Conservation (phyloP, 306 rosid genomes). For the Rosa persica region DNA sequence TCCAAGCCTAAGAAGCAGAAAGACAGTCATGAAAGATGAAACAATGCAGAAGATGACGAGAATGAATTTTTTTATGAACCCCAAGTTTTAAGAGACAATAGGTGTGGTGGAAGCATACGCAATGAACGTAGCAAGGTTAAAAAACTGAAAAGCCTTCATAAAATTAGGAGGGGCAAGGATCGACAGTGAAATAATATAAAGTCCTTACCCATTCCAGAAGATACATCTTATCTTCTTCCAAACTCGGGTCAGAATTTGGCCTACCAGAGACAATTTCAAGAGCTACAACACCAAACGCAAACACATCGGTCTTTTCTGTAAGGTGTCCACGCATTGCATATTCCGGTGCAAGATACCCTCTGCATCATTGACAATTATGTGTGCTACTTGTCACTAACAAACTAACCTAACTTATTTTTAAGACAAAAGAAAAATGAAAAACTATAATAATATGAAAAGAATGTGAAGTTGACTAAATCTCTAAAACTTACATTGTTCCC, state of each 20-base stretch:
- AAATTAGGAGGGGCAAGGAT: background rate
- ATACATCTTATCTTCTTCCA: conserved; percentile 56
- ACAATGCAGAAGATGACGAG: background rate
- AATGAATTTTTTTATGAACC: background rate
- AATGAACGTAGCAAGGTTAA: background rate
- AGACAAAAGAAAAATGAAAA: background rate
- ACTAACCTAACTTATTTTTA: background rate
- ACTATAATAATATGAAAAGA: background rate
- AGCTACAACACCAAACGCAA: conserved; percentile 87
- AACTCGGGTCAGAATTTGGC: conserved; percentile 56
- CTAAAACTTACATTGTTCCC: conserved; percentile 64
- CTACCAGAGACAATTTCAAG: conserved; percentile 74
- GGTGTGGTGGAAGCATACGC: background rate
- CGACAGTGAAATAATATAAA: background rate
- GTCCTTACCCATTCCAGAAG: conserved; percentile 74
- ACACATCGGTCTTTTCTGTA: too few species aligned
- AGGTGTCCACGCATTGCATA: conserved; percentile 89
- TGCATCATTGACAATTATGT: conserved; percentile 29
- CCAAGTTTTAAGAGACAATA: background rate
- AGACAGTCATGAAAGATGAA: background rate
- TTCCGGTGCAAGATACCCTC: conserved; percentile 88
- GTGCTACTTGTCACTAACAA: background rate
- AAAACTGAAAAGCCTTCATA: background rate
- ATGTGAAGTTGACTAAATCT: background rate
- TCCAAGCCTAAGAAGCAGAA: conserved; percentile 53